Conservation (phyloP, 1,284 basidiomycete genomes). For the Golubevia sp. region DNA sequence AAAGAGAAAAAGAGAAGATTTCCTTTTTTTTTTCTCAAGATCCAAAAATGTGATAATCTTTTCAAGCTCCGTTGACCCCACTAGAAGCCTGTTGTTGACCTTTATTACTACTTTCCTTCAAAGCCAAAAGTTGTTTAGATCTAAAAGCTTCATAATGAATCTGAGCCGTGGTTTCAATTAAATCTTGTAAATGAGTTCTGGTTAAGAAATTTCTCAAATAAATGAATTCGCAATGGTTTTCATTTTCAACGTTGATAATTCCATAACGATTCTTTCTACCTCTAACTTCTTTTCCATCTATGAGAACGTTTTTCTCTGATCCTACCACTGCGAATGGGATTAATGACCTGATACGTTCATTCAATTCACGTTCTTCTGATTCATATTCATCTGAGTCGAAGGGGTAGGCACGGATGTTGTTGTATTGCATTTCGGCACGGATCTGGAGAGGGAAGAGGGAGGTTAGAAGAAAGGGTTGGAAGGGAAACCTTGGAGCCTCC, state of each 20-base stretch:
- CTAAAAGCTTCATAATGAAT: constrained; percentile 61
- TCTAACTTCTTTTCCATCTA: constrained; percentile 54
- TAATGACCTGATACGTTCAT: constrained; percentile 45
- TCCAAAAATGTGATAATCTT: background rate
- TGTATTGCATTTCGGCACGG: constrained; percentile 56
- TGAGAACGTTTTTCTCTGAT: constrained; percentile 39
- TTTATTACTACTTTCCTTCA: constrained; percentile 54
- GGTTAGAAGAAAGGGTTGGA: background rate
- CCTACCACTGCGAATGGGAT: constrained; percentile 59
- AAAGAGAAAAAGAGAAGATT: background rate
- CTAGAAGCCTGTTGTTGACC: constrained; percentile 17
- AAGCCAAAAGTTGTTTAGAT: constrained; percentile 55
- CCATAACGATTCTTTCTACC: constrained; percentile 56
- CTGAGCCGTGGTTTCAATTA: constrained; percentile 57
- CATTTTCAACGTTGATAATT: constrained; percentile 58
- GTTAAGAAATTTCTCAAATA: constrained; percentile 54
- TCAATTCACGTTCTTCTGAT: constrained; percentile 53
- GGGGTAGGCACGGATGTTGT: constrained; percentile 56
- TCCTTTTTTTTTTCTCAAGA: background rate
- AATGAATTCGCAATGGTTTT: constrained; percentile 58
- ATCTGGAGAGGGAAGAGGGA: constrained; percentile 21
- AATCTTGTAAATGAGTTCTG: constrained; percentile 54
- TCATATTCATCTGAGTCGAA: constrained; percentile 60
- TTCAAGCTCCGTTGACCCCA: background rate
- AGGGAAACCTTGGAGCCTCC: background rate